phyloP scores from a whole-genome alignment of 1,284 basidiomycete genomes.

The Ustanciosporium gigantosporum region DNA sequence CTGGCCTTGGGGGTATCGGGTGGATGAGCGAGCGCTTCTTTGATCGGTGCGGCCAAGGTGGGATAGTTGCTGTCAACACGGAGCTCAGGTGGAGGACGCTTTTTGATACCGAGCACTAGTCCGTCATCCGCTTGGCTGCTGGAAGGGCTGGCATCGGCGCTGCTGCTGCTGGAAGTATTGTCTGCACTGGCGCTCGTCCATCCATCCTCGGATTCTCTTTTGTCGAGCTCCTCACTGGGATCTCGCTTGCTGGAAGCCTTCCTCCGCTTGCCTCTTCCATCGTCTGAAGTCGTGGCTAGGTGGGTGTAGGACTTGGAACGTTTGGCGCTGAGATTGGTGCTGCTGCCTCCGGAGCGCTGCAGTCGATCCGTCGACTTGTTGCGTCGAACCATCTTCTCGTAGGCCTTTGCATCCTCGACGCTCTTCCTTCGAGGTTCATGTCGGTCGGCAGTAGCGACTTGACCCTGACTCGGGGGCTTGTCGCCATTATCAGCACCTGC shows the following conservation, averaged over 20 bases:
- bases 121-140: conserved; percentile 41
- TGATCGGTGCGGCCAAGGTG: conserved; percentile 17
- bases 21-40: conserved; percentile 18
- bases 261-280: conserved; percentile 15
- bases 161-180: conserved; percentile 28
- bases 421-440: conserved; percentile 1
- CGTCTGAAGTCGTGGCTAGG: conserved; percentile 26
- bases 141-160: conserved; percentile 13
- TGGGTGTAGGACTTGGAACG: conserved; percentile 47
- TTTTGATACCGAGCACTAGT: conserved; percentile 43
- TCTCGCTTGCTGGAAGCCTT: conserved; percentile 8
- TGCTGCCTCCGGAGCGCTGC: conserved; percentile 33
- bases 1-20: conserved; percentile 32
- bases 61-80: no score
- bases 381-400: conserved; percentile 13
- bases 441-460: conserved; percentile 1
- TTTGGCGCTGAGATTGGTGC: conserved; percentile 37
- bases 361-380: conserved; percentile 49
- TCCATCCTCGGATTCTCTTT: conserved; percentile 33
- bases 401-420: conserved; percentile 4
- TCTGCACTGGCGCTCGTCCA: conserved; percentile 44
- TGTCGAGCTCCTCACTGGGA: conserved; percentile 14
- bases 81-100: conserved; percentile 24
- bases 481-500: conserved; percentile 11
- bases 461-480: conserved; percentile 5